A percentile compares a stretch with the other conserved stretches of the same genome.
These are phyloP conservation scores for Flaveria linearis DNA, from an alignment of 129 eudicot genomes.

Conservation along the genomic window DNA sequence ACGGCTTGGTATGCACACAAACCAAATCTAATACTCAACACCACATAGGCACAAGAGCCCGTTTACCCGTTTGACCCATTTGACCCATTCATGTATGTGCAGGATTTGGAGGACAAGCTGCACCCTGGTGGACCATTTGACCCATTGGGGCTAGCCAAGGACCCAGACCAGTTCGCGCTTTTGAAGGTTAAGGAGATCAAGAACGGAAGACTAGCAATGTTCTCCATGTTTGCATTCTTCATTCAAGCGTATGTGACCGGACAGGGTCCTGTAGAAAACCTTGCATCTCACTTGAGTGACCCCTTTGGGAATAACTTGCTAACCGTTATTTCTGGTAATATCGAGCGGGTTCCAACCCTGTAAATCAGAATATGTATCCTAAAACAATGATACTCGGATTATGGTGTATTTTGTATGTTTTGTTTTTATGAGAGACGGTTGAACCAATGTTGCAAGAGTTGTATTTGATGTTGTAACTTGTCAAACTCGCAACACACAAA, in stretches of 20 bases:
- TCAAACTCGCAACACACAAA: not conserved
- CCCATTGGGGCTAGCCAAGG: conserved; percentile 89
- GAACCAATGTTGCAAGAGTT: not conserved
- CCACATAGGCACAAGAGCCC: not conserved
- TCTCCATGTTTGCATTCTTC: conserved; percentile 88
- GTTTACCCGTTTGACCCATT: not conserved
- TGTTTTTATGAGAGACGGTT: not conserved
- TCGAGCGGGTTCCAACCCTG: conserved; percentile 79
- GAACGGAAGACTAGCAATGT: conserved; percentile 95
- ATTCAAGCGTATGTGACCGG: conserved; percentile 92
- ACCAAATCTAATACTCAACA: not conserved
- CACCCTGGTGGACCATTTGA: conserved; percentile 99
- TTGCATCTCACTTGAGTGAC: conserved; percentile 79
- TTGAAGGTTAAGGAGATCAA: conserved; percentile 97
- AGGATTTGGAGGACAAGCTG: conserved; percentile 92
- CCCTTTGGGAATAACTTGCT: conserved; percentile 95
- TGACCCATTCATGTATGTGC: not conserved
- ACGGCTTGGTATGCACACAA: conserved; percentile 67
- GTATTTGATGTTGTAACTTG: not conserved
- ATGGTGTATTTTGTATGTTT: not conserved
- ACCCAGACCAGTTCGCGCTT: conserved; percentile 90
- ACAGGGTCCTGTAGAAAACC: conserved; percentile 88
- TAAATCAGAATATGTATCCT: conserved; percentile 28
- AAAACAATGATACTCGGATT: conserved; percentile 11
- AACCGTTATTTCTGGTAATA: conserved; percentile 68